Conservation (phyloP, 257 asterid genomes). For the Solanum lycopersicoides region DNA sequence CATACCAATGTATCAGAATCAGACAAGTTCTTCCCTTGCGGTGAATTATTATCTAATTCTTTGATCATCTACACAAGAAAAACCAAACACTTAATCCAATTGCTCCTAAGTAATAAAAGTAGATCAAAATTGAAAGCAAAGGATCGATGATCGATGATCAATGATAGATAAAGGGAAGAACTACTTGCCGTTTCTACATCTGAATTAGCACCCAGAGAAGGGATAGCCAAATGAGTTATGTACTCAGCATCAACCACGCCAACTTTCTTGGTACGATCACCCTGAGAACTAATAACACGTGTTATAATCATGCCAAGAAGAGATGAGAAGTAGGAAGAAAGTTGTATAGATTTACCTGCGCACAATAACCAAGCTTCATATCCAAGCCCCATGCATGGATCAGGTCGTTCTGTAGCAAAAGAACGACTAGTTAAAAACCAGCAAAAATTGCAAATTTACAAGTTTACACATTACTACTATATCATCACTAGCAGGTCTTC, state of each 20-base stretch:
- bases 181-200: conserved; percentile 34
- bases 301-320: neutral
- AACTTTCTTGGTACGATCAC: conserved; percentile 63
- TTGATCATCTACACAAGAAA: conserved; percentile 12
- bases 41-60: conserved; percentile 12
- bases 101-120: neutral
- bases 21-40: conserved; percentile 9
- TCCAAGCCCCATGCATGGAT: conserved; percentile 98
- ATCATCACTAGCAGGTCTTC: neutral
- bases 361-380: conserved; percentile 87
- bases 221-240: conserved; percentile 61
- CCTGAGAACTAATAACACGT: conserved; percentile 22
- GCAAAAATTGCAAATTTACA: neutral
- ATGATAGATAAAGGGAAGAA: neutral
- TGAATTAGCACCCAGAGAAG: conserved; percentile 56
- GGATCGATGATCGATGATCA: neutral
- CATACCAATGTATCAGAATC: conserved; percentile 32
- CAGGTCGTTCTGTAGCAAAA: conserved; percentile 60
- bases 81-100: neutral
- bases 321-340: neutral
- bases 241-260: conserved; percentile 79
- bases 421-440: neutral
- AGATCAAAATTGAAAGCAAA: no score
- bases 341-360: conserved; percentile 49
- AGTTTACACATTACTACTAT: neutral